Percentiles rank a stretch among this genome's conserved stretches.
Conservation (phyloP, 2,329 filamentous ascomycete genomes). For the Daldinia sp. region DNA sequence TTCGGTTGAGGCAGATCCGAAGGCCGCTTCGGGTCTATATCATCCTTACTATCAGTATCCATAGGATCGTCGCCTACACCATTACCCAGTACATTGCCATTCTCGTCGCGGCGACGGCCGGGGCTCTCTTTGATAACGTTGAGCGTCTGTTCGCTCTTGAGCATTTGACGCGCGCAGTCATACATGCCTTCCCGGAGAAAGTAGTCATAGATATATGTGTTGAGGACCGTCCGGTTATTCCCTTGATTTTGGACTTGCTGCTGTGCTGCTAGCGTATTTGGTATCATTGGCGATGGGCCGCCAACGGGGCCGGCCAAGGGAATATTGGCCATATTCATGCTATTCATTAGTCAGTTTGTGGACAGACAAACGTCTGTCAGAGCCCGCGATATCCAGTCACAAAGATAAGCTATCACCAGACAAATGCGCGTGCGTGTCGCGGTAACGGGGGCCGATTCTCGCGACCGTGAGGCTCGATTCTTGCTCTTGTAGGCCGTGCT, state of each 20-base stretch:
- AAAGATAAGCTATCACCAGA: slow-evolving; percentile 8
- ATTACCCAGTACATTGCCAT: slow-evolving; percentile 72
- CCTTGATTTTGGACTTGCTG: slow-evolving; percentile 47
- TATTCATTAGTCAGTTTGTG: slow-evolving; percentile 61
- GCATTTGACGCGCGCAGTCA: slow-evolving; percentile 80
- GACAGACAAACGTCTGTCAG: slow-evolving; percentile 52
- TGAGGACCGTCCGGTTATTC: slow-evolving; percentile 67
- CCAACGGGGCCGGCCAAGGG: slow-evolving; percentile 73
- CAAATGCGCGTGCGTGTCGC: slow-evolving; percentile 41
- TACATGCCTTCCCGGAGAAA: slow-evolving; percentile 86
- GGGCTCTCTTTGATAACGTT: slow-evolving; percentile 74
- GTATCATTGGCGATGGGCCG: slow-evolving; percentile 71
- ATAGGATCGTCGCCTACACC: slow-evolving; percentile 77
- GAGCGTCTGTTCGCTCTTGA: slow-evolving; percentile 71
- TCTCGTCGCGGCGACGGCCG: slow-evolving; percentile 71
- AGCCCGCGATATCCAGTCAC: slow-evolving; percentile 40
- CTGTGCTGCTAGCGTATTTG: slow-evolving; percentile 57
- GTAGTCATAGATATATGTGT: slow-evolving; percentile 92
- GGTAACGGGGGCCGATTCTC: slow-evolving; percentile 12
- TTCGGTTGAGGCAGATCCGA: slow-evolving; percentile 81
- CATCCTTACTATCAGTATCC: slow-evolving; percentile 85
- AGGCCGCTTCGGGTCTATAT: slow-evolving; percentile 75
- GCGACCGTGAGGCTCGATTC: slow-evolving; percentile 2
- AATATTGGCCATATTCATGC: slow-evolving; percentile 74
- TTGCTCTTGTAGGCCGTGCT: background rate